Base-by-base conservation (phyloP, 179 eudicot species). In the Silene noctiflora region DNA sequence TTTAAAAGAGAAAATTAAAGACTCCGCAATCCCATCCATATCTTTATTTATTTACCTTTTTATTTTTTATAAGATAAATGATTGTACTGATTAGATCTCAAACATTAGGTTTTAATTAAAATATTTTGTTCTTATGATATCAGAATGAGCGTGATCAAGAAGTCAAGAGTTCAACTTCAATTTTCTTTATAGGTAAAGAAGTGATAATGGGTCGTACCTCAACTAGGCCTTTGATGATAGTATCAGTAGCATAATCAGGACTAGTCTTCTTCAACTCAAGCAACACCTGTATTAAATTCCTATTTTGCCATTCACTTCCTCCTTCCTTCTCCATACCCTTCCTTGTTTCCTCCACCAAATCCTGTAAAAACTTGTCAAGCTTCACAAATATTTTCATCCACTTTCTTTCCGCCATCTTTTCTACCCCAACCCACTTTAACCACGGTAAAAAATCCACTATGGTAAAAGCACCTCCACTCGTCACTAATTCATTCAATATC, bases 261-360 rank as follows among this genome's bases (percentile, higher is more conserved):
- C 77, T 81, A 33, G 66, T 65, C 25, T 78, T 53, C 60, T 74
- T 74, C 9, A 81, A 59, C 16, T 67, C 29, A 42, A 81, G 72
- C 71, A 81, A 61, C 12, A 77, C 84, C 27, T 81, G 81, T 62
- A 81, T 35, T 44, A 81, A 77, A 5, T 79, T 81, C 75, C 76
- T 77, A 0, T 69, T 73, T 8, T 25, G 44, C 21, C 22, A 20
- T 2, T 20, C 48, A 64, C 39, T 19, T 35, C 4, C 48, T 4
- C 27, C n/a, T 48, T 27, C 44, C 2, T 25, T 63, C 7, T 25
- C 64, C 33, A 75, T 14, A 7, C 22, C 70, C 13, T 4, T 53
- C 31, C 78, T 4, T 17, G 63, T 71, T 39, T 77, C 75, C 27
- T 73, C 81, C 13, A 77, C 78, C 21, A 77, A 53, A 17, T 81